Evolutionary conservation across 1,284 basidiomycete genomes (phyloP), one percentile per base, ranked within the genome.

Genomic region (Pyrrhoderma noxium): DNA sequence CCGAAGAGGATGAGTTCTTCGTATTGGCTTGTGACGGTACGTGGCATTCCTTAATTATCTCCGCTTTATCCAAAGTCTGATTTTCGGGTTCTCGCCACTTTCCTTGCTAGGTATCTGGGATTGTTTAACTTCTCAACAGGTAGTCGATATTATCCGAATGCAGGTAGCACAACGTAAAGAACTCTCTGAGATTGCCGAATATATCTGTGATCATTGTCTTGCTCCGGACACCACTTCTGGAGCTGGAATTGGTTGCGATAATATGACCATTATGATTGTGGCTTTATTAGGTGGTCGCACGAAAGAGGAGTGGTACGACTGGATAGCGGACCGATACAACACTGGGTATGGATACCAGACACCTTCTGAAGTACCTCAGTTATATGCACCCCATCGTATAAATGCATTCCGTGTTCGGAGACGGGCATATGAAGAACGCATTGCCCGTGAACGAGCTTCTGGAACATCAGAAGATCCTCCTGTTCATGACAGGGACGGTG

Each of bases 211-310:
- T 58, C 85, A 88, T 58, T 99, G 96, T 65, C 77, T 98, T 43
- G 94, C 96, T 9, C 93, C 94, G 1, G 92, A 97, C 65, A 89
- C 91, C 2, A 88, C 89, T 43, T 40, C 89, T 38, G 92, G 91
- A 41, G 79, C 80, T 40, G 95, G 96, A 14, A 90, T 98, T 56
- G 96, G 96, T 19, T 98, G 94, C 65, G 96, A 99, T 72, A 99
- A 99, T 73, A 99, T 99, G 96, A 99, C 96, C 0, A 76, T 96
- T 50, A 79, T 97, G 59, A 79, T 99, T 53, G 80, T 99, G 45
- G 96, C 92, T 3, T 66, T 99, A 45, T 77, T 96, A 27, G 77
- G 89, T 57, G 94, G 91, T 27, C 82, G 85, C 54, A 92, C 92
- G 13, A 82, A 86, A 65, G 85, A 92, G 57, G 85, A 96, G 64